Conservation (phyloP, 2,329 filamentous ascomycete species). For the Ceratocystis ficicola region DNA sequence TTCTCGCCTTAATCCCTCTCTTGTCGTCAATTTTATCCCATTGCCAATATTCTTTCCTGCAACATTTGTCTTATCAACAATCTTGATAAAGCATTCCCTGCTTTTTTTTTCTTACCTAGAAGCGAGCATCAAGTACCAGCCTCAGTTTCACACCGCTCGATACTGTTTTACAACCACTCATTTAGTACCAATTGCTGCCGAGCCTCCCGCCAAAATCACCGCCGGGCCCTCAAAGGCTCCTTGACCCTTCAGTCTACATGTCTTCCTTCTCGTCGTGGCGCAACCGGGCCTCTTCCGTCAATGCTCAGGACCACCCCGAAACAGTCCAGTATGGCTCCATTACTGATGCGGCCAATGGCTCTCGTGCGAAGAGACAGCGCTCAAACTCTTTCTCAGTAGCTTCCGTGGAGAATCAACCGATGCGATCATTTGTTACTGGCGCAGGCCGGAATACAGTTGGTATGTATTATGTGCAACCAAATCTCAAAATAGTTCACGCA, state of each 20-base stretch:
- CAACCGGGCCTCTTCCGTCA: constrained; percentile 28
- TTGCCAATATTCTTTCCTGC: background rate
- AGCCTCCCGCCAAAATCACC: too few relatives aligned
- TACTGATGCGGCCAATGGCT: background rate
- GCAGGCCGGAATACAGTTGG: constrained; percentile 48
- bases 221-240: background rate
- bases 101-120: background rate
- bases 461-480: constrained; percentile 35
- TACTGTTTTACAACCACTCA: background rate
- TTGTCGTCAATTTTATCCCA: background rate
- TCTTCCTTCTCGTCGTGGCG: constrained; percentile 38
- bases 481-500: background rate
- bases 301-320: constrained; percentile 22
- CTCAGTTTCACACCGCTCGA: background rate
- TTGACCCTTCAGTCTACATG: constrained; percentile 10
- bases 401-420: constrained; percentile 36
- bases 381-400: constrained; percentile 31
- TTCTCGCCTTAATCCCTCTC: background rate
- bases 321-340: constrained; percentile 25
- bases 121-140: background rate
- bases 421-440: constrained; percentile 59
- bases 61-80: constrained; percentile 2
- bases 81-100: constrained; percentile 2
- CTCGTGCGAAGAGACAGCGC: constrained; percentile 22
- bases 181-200: background rate